A percentile compares a stretch with the other conserved stretches of the same genome.
phyloP scores from a whole-genome alignment of 2,329 filamentous ascomycete species.

The Ophiocordyceps unilateralis region DNA sequence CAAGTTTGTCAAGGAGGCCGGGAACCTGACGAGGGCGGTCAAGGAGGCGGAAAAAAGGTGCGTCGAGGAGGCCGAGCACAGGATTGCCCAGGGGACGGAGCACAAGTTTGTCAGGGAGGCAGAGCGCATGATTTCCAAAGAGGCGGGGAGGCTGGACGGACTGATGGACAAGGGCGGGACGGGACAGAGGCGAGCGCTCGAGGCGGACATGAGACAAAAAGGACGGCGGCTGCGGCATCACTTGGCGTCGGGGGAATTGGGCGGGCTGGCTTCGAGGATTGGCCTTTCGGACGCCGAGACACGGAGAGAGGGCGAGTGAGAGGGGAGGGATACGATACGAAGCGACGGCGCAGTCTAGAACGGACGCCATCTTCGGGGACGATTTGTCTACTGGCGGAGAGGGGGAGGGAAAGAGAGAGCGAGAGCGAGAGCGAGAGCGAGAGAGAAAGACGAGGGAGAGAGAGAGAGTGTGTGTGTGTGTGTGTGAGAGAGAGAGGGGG shows the following conservation, averaged over 20 bases:
- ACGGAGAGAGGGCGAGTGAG: neutral
- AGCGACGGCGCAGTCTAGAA: no score
- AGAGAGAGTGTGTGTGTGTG: no score
- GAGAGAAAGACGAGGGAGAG: no score
- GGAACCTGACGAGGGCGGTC: constrained; percentile 19
- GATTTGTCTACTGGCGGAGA: no score
- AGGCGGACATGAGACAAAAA: neutral
- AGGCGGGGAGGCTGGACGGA: neutral
- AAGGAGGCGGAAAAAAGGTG: constrained; percentile 10
- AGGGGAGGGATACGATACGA: neutral
- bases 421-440: no score
- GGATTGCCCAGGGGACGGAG: neutral
- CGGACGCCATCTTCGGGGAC: no score
- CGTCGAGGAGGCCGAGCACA: constrained; percentile 3
- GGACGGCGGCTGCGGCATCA: neutral
- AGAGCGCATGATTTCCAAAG: neutral
- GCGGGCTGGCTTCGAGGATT: no score
- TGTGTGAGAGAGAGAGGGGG: no score
- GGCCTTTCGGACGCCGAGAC: constrained; percentile 3
- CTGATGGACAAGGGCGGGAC: neutral
- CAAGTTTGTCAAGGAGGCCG: constrained; percentile 26
- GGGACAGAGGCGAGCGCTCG: neutral
- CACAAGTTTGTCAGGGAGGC: constrained; percentile 2
- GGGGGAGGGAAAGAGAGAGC: no score
- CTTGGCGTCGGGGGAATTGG: no score